Evolutionary conservation across 768 basidiomycete genomes (phyloP), one percentile per base, ranked within the genome.

Genomic region (Lactifluus subvellereus): DNA sequence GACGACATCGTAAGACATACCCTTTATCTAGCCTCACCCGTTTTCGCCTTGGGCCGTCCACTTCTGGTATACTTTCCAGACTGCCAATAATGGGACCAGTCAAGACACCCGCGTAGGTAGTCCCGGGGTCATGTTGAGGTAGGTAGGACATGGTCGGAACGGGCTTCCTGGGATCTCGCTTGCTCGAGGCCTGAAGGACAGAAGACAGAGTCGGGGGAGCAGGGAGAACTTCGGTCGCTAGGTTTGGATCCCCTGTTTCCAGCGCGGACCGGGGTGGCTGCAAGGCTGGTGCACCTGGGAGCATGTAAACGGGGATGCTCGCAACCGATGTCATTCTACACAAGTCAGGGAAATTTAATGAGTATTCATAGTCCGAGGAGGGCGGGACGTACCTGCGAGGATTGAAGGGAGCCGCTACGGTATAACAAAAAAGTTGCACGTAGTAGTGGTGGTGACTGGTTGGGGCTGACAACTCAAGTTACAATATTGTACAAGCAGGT

Each of bases 201-300:
- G 87, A 84, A 67, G 80, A 77, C 66, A 91, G 74, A 67, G 90
- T 84, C 57, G 91, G 91, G 63, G 91, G 91, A 30, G 90, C 91
- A 71, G 91, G 91, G 70, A 94, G 82, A 77, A 94, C 88, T 81
- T 93, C 91, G 64, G 91, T 94, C 66, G 92, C 91, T 70, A 92
- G 81, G 67, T 82, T 80, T 52, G 67, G 33, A 48, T 68, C 67
- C 47, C 65, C 65, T 60, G 87, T 77, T 79, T 94, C 89, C 68
- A 89, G 86, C 73, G 91, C 90, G 60, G 91, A 83, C 75, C 91
- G 88, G 69, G 86, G 77, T 69, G 89, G 90, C 72, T 90, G 91
- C 70, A 83, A 77, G 67, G 87, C 83, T 61, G 85, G 79, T 65
- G 87, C 87, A 73, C 85, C 85, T 74, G 85, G 84, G 71, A 86